Base-by-base conservation (phyloP, 2,329 filamentous ascomycete species). In the Huntiella omanensis region DNA sequence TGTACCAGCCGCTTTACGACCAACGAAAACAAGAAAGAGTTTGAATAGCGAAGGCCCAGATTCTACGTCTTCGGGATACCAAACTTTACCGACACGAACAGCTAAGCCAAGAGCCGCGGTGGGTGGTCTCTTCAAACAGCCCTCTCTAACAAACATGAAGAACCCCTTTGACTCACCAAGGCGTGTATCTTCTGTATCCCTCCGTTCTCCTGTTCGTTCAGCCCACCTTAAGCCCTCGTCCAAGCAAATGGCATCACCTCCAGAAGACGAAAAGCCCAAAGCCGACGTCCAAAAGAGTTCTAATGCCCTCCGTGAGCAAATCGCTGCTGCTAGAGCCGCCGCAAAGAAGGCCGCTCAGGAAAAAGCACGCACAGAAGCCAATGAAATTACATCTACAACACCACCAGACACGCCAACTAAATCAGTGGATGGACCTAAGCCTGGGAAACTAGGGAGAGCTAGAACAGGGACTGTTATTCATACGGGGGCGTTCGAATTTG, bases 291-390 rank as follows among this genome's bases (percentile, higher is more conserved):
- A 63, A 35, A 91, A 83, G 54, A 86, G 86, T 0, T 95, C 88
- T 0, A 67, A 73, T 12, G 79, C 86, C 1, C 64, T 98, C 11
- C 76, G 91, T 33, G 85, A 95, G 44, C 87, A 91, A 46, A 95
- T 96, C 52, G 85, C 87, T 34, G 88, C 87, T 55, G 88, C 91
- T 1, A 93, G 88, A 57, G 86, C 86, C 2, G 83, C 85, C 2
- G 80, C 75, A 48, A 73, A 76, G 51, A 77, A 73, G 8, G 64
- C 65, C 3, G 57, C 61, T 33, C 62, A 58, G 39, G 61, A 64
- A 40, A 52, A 55, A 5, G 37, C 32, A 1, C 50, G 48, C 1
- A 12, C 6, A 6, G 39, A 28, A 37, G 4, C 28, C 32, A 28
- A 28, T n/a, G 22, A 28, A 28, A 28, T 28, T 7, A 16, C 22